phyloP scores from a whole-genome alignment of 1,139 yeast genomes.

The Suhomyces bokatorum region DNA sequence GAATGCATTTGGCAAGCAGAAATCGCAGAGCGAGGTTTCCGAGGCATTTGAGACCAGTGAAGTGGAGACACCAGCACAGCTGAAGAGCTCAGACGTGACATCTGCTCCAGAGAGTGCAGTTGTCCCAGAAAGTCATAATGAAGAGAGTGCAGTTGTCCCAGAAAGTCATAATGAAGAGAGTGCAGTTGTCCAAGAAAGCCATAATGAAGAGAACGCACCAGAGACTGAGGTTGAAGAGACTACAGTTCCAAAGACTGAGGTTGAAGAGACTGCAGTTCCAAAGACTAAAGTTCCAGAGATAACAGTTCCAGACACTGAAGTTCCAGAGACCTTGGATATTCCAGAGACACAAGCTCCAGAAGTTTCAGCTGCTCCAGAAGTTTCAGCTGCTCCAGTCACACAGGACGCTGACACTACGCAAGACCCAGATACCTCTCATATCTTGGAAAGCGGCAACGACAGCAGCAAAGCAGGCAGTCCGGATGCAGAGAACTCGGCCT shows the following conservation, averaged over 20 bases:
- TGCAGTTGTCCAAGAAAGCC: background rate
- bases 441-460: background rate
- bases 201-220: background rate
- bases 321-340: background rate
- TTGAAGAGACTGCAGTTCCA: background rate
- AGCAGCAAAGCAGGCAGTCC: slow-evolving; percentile 9
- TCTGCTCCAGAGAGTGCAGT: background rate
- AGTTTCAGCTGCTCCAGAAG: background rate
- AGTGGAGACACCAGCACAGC: background rate
- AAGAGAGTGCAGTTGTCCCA: background rate
- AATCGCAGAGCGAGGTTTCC: background rate
- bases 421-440: background rate
- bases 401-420: background rate
- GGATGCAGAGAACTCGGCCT: slow-evolving; percentile 1
- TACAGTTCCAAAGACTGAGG: background rate
- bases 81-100: too few species aligned
- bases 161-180: background rate
- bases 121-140: background rate
- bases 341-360: too few species aligned
- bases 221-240: slow-evolving; percentile 1
- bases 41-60: background rate
- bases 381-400: background rate
- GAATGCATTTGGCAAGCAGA: background rate
- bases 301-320: background rate
- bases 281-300: background rate